Base-by-base conservation (phyloP, 1,139 yeast species). In the Geotrichum australiense region DNA sequence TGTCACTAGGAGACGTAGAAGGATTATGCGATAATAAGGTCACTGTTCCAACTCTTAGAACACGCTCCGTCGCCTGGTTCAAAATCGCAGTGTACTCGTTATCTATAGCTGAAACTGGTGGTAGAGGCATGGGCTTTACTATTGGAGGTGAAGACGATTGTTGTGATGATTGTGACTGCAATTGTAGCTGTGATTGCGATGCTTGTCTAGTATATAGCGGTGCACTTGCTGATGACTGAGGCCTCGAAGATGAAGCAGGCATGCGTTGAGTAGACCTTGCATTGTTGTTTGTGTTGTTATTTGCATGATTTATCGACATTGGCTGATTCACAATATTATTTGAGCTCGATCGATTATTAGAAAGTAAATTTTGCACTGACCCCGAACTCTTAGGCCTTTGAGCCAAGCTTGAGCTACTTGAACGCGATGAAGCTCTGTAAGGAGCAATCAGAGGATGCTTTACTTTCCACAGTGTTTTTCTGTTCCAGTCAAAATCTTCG, bases 361-460 rank as follows among this genome's bases (percentile, higher is more conserved):
- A 12, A 5, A 12, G 31, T 8, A 5, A 14, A 21, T 21, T 28
- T 11, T n/a, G n/a, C n/a, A n/a, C n/a, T n/a, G n/a, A n/a, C n/a
- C n/a, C n/a, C 21, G 33, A 21, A 31, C 38, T 14, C 25, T 30
- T 15, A 30, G 39, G 16, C 5, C 24, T n/a, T 10, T 5, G 21
- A 19, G 24, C 7, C 14, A 50, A 20, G 50, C 52, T 45, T 54
- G 55, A 31, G 53, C 45, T 2, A 37, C 28, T 34, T 52, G 49
- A 44, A 33, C 51, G 47, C 22, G 59, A 50, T 3, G 53, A 49
- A 12, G 79, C 64, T 37, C 74, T 74, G 58, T 79, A 86, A 0
- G 96, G 95, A 11, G 80, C 78, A 30, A 87, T 63, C 52, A 76
- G 80, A 1, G 98, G 98, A 2, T 87, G 85, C 2, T 70, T 66